These are phyloP conservation scores for Kazachstania africana DNA, from an alignment of 805 yeast species.

Conservation along the genomic window DNA sequence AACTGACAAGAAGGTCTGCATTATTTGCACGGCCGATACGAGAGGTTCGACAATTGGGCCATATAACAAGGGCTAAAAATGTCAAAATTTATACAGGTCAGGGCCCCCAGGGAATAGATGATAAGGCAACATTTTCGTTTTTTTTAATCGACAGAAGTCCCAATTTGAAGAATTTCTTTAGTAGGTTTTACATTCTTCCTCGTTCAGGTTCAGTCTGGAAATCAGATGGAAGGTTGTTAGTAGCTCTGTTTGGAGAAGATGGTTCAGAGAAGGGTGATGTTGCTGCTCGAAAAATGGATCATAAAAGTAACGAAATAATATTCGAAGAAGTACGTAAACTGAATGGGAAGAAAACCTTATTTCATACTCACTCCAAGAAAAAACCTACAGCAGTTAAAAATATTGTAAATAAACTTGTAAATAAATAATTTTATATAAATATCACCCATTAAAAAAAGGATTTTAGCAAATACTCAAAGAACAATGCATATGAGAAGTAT, in stretches of 20 bases:
- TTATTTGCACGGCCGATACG: constrained; percentile 11
- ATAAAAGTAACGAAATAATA: neutral
- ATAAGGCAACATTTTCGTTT: constrained; percentile 18
- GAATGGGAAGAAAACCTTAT: constrained; percentile 10
- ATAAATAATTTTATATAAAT: no score
- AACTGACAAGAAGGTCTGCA: constrained; percentile 15
- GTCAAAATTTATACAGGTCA: constrained; percentile 20
- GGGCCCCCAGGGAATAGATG: constrained; percentile 24
- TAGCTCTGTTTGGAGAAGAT: constrained; percentile 20
- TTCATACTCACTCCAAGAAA: constrained; percentile 5
- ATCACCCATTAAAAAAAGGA: no score
- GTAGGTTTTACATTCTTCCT: constrained; percentile 17
- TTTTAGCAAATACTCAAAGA: constrained; percentile 50
- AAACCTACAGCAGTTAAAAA: constrained; percentile 1
- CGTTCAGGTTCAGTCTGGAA: constrained; percentile 22
- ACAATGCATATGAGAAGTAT: constrained; percentile 52
- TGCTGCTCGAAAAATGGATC: neutral
- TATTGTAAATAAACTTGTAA: constrained; percentile 2
- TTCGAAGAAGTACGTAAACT: constrained; percentile 9
- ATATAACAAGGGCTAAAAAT: constrained; percentile 10
- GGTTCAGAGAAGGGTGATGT: neutral
- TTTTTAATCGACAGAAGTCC: constrained; percentile 12
- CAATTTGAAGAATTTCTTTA: constrained; percentile 6
- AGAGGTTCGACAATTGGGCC: constrained; percentile 6
- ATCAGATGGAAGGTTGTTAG: constrained; percentile 21